Base-by-base conservation (phyloP, 2,329 filamentous ascomycete genomes). In the Trichoderma sp. region DNA sequence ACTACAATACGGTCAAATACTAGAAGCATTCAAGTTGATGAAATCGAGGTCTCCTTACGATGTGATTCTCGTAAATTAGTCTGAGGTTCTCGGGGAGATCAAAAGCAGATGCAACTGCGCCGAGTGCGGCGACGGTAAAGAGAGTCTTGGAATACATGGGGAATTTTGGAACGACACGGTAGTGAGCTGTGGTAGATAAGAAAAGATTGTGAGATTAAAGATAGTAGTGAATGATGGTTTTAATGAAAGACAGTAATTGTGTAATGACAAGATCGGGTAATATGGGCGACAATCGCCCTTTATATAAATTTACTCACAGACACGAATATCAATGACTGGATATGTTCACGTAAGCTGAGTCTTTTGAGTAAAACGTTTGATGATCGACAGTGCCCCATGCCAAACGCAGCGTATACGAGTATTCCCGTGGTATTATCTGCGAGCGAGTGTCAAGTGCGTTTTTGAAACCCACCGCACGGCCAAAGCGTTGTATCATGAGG, bases 1-100 rank as follows among this genome's bases (percentile, higher is more conserved):
- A 75, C 75, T 82, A 13, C 9, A 22, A 19, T 39, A 29, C 8
- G 12, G 5, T 17, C 13, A 25, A 42, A 7, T 57, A 17, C 39
- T 27, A 50, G 42, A 7, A 8, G 17, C 19, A 4, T 13, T 50
- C 13, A 9, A 35, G n/a, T 25, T 32, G 7, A 13, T 0, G 9
- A 17, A 17, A 17, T 4, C 12, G 22, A 17, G 1, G 12, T 32
- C 6, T n/a, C 10, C 59, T 54, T 63, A 68, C 69, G 39, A 50
- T 65, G 32, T 68, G 68, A 19, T 57, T 57, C 6, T 70, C 25
- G 35, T 70, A 70, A 37, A 70, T 69, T 13, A 63, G 22, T 39
- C 56, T 68, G 22, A 70, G 57, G 54, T 70, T 69, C 29, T 56
- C 61, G 5, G 69, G 69, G 6, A 70, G 64, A 29, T 68, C 45